Percentiles rank a stretch among this genome's conserved stretches.
Evolutionary conservation across 192 early-diverging fungal species (phyloP).

Genomic region (Pecoramyces ruminantium): DNA sequence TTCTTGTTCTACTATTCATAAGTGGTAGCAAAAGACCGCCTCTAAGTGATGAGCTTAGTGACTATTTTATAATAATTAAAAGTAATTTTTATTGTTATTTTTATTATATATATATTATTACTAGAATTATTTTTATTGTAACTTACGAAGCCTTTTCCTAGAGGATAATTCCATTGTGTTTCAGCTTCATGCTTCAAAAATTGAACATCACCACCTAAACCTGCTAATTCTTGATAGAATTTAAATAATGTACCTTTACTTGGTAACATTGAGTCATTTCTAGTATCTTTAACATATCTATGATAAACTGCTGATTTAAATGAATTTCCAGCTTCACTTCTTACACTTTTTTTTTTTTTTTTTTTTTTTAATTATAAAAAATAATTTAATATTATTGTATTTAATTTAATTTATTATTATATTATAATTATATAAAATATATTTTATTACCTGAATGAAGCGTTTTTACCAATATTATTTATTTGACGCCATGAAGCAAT

Average conservation of each 20-base stretch:
- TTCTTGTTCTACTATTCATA: slow-evolving; percentile 25
- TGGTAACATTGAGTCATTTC: slow-evolving; percentile 66
- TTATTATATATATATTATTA: no score
- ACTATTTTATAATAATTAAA: not conserved
- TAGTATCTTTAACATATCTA: slow-evolving; percentile 43
- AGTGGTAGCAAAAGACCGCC: slow-evolving; percentile 52
- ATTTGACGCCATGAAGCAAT: slow-evolving; percentile 63
- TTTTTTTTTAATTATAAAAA: no score
- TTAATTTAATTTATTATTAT: not conserved
- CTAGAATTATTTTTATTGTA: no score
- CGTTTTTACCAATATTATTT: slow-evolving; percentile 30
- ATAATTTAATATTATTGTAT: not conserved
- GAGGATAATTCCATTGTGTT: slow-evolving; percentile 34
- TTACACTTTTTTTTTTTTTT: slow-evolving; percentile 36
- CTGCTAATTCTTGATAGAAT: slow-evolving; percentile 47
- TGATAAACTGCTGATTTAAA: slow-evolving; percentile 65
- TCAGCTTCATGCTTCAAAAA: slow-evolving; percentile 54
- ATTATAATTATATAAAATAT: slow-evolving; percentile 3
- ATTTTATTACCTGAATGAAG: slow-evolving; percentile 27
- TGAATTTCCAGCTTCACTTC: slow-evolving; percentile 63
- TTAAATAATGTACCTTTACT: slow-evolving; percentile 34
- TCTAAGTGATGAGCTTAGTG: slow-evolving; percentile 15
- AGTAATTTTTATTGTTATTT: not conserved
- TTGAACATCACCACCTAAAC: slow-evolving; percentile 65
- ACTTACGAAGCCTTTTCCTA: slow-evolving; percentile 41